Conservation (phyloP, 2,329 filamentous ascomycete genomes). For the Sarocladiaceae sp. region DNA sequence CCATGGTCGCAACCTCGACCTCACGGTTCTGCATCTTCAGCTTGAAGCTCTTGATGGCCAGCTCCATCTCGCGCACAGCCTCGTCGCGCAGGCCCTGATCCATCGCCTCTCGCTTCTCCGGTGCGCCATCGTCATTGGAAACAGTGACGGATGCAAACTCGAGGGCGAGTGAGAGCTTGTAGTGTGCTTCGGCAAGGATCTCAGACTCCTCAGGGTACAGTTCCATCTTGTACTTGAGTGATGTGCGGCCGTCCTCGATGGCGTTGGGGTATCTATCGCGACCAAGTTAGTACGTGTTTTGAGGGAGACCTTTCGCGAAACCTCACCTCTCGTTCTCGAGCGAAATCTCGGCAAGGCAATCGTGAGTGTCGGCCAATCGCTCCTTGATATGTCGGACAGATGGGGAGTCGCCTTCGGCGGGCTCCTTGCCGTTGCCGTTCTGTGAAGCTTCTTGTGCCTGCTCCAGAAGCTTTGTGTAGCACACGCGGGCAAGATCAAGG, state of each 20-base stretch:
- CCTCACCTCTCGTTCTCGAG: slow-evolving; percentile 81
- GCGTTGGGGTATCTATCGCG: slow-evolving; percentile 67
- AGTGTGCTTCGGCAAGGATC: slow-evolving; percentile 90
- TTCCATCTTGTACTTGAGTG: slow-evolving; percentile 73
- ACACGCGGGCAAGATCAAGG: slow-evolving; percentile 71
- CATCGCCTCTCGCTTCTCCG: slow-evolving; percentile 46
- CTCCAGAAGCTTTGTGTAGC: slow-evolving; percentile 54
- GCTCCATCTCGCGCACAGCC: slow-evolving; percentile 66
- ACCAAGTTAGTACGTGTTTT: slow-evolving; percentile 11
- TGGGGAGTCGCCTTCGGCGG: slow-evolving; percentile 34
- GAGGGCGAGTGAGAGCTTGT: slow-evolving; percentile 89
- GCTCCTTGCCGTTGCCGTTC: slow-evolving; percentile 39
- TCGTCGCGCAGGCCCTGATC: slow-evolving; percentile 69
- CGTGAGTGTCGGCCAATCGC: slow-evolving; percentile 86
- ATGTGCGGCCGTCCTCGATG: slow-evolving; percentile 75
- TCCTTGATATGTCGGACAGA: slow-evolving; percentile 65
- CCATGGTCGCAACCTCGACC: slow-evolving; percentile 57
- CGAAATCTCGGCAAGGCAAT: slow-evolving; percentile 93
- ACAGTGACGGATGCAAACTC: slow-evolving; percentile 84
- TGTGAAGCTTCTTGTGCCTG: slow-evolving; percentile 28
- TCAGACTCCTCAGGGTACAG: slow-evolving; percentile 78
- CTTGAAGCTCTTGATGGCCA: slow-evolving; percentile 68
- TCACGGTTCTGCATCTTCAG: slow-evolving; percentile 68
- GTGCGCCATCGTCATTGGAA: slow-evolving; percentile 42
- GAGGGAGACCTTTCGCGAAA: background rate